Evolutionary conservation across 2,329 filamentous ascomycete species (phyloP).

Genomic region (Epichloe baconii): DNA sequence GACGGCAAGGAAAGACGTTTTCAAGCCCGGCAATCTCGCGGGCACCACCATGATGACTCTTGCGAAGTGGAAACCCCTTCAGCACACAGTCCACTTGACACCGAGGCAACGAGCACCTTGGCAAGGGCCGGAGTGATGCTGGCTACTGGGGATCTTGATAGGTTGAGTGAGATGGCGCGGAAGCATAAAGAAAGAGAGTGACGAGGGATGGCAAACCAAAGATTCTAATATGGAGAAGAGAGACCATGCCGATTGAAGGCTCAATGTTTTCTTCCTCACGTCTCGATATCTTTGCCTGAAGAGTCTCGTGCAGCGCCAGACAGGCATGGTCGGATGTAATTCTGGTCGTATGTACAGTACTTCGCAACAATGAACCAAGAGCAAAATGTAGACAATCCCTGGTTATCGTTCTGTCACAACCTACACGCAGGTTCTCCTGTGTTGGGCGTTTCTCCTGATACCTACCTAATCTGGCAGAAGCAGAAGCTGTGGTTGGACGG

Average conservation of each 20-base stretch:
- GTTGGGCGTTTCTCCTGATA: neutral
- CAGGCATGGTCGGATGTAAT: too few relatives aligned
- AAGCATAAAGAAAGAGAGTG: neutral
- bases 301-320: neutral
- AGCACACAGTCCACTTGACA: constrained; percentile 10
- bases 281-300: neutral
- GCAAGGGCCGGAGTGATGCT: constrained; percentile 16
- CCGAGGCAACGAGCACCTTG: constrained; percentile 13
- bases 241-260: neutral
- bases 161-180: constrained; percentile 17
- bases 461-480: constrained; percentile 3
- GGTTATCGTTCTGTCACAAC: neutral
- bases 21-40: constrained; percentile 17
- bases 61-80: constrained; percentile 11
- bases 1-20: constrained; percentile 18
- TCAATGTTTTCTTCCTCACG: neutral
- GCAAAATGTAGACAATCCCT: neutral
- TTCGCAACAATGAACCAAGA: neutral
- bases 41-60: constrained; percentile 11
- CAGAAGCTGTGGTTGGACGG: constrained; percentile 2
- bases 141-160: constrained; percentile 19
- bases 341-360: neutral
- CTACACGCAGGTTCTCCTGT: neutral
- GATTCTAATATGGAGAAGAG: neutral
- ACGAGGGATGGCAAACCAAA: neutral